phyloP scores from a whole-genome alignment of 371 early-diverging fungal species.

The Apophysomyces ossiformis region DNA sequence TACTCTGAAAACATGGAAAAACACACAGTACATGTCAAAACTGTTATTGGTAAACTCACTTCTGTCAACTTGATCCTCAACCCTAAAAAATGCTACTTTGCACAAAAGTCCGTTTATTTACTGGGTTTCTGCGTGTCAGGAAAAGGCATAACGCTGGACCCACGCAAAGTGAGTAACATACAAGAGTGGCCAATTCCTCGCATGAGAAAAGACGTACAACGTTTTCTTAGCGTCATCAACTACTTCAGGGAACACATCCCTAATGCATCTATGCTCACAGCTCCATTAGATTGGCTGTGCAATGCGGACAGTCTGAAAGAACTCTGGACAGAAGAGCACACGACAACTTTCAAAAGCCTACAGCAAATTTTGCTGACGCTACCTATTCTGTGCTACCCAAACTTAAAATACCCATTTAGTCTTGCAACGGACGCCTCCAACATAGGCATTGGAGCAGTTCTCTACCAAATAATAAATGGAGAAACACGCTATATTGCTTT shows the following conservation, averaged over 20 bases:
- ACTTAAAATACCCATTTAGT: conserved; percentile 30
- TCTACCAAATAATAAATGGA: conserved; percentile 27
- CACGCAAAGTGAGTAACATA: conserved; percentile 24
- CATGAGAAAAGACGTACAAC: conserved; percentile 26
- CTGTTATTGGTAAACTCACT: conserved; percentile 21
- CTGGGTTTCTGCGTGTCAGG: conserved; percentile 27
- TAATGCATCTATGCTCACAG: conserved; percentile 14
- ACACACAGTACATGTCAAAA: conserved; percentile 16
- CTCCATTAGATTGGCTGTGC: conserved; percentile 32
- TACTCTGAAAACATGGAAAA: neutral
- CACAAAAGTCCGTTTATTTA: conserved; percentile 18
- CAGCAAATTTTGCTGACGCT: conserved; percentile 7
- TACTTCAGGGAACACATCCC: conserved; percentile 36
- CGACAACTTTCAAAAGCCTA: conserved; percentile 12
- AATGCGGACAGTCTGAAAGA: conserved; percentile 8
- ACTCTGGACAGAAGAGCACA: conserved; percentile 17
- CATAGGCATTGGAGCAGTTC: conserved; percentile 36
- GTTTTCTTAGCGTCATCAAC: conserved; percentile 32
- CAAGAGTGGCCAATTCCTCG: conserved; percentile 16
- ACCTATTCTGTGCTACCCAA: conserved; percentile 24
- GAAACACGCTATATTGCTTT: conserved; percentile 24
- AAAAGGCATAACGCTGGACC: conserved; percentile 18
- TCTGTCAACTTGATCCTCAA: conserved; percentile 25
- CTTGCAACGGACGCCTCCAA: conserved; percentile 49
- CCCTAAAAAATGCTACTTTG: conserved; percentile 27